Evolutionary conservation across 805 yeast genomes (phyloP), one percentile per base, ranked within the genome.

Genomic region (Kodamaea hsintzibuensis): DNA sequence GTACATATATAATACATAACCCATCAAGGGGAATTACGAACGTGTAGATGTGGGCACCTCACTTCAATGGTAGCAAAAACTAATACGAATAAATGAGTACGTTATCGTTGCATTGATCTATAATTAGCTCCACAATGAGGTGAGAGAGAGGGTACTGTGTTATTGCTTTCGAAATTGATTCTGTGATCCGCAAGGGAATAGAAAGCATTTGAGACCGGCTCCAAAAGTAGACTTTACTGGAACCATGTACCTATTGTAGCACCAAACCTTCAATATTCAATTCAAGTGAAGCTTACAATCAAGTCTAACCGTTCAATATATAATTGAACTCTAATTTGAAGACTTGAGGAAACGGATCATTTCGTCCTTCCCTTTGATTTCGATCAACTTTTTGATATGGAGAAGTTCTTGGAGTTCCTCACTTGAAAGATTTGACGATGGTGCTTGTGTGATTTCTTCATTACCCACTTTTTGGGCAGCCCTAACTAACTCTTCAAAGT

Each of bases 291-390:
- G 10, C 8, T 30, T 30, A n/a, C n/a, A 2, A 30, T 5, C 13
- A 5, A 30, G 10, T 8, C 13, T 10, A 30, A 30, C 35, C 2
- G 35, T 30, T 30, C 3, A 8, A 5, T 12, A 30, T 8, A 27
- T 7, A 27, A 6, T 7, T 7, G 9, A 9, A 27, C 33, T 7
- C 33, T 30, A 30, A 9, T 5, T 30, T 30, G 35, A 58, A 35
- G 66, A 58, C 53, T 72, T 72, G 53, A 91, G 74, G 65, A 90
- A 87, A 44, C 80, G 68, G 58, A 89, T 50, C 44, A 91, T 67
- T 47, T 81, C 79, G 3, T 84, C 89, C 59, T 81, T 80, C 1
- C 96, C 96, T 67, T 88, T 91, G 42, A 81, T 56, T 57, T 82
- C 79, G 67, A 92, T 78, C 50, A 92, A 70, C 60, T 76, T 72